phyloP scores from a whole-genome alignment of 805 yeast genomes.

The Ogataea minuta region DNA sequence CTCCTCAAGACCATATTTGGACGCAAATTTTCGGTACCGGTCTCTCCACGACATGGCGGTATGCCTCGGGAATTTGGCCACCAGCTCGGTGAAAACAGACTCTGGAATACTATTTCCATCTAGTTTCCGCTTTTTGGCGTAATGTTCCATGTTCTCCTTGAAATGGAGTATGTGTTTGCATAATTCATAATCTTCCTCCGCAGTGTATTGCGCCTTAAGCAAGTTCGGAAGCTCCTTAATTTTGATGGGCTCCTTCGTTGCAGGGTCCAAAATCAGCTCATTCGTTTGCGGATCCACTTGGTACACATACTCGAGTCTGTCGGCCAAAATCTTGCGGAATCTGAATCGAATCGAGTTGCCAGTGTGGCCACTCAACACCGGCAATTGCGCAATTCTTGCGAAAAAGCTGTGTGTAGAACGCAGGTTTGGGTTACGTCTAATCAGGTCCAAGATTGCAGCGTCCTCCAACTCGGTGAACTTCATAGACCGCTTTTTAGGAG shows the following conservation, averaged over 20 bases:
- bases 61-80: conserved; percentile 48
- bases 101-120: conserved; percentile 33
- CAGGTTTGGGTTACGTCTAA: conserved; percentile 62
- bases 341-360: conserved; percentile 74
- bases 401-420: conserved; percentile 69
- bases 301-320: conserved; percentile 46
- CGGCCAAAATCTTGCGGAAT: conserved; percentile 45
- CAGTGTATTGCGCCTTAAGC: conserved; percentile 61
- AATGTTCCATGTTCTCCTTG: conserved; percentile 20
- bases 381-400: conserved; percentile 54
- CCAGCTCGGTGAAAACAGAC: conserved; percentile 40
- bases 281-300: conserved; percentile 45
- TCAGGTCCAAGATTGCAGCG: conserved; percentile 60
- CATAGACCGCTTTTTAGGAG: conserved; percentile 38
- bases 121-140: conserved; percentile 23
- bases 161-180: conserved; percentile 38
- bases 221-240: conserved; percentile 45
- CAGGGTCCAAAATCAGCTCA: conserved; percentile 39
- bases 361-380: conserved; percentile 57
- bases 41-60: conserved; percentile 79
- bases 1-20: conserved; percentile 57
- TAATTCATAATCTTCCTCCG: conserved; percentile 64
- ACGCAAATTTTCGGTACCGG: conserved; percentile 68
- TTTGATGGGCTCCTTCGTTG: conserved; percentile 39
- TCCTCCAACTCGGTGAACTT: conserved; percentile 67